phyloP scores from a whole-genome alignment of 257 asterid genomes.

The Solanum megistacrolobum region DNA sequence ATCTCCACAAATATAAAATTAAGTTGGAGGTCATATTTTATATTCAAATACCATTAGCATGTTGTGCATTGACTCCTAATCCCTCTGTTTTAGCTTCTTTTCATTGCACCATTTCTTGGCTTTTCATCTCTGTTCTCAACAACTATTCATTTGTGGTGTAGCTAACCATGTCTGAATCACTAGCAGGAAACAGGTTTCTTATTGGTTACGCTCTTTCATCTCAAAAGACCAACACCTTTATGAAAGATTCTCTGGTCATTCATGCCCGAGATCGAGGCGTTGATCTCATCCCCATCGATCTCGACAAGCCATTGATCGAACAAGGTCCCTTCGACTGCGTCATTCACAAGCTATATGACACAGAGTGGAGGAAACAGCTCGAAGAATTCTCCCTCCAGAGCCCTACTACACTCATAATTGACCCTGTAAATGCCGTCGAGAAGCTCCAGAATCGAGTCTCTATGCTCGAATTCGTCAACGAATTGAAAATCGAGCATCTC shows the following conservation, averaged over 20 bases:
- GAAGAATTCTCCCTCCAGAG: slow-evolving; percentile 13
- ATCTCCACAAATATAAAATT: too few species aligned
- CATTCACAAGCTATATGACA: slow-evolving; percentile 48
- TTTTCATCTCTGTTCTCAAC: background rate
- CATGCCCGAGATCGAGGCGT: slow-evolving; percentile 43
- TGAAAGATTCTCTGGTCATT: slow-evolving; percentile 45
- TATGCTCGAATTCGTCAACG: slow-evolving; percentile 56
- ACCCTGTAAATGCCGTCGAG: slow-evolving; percentile 35
- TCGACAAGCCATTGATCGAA: slow-evolving; percentile 35
- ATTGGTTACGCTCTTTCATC: slow-evolving; percentile 63
- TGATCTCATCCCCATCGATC: slow-evolving; percentile 41
- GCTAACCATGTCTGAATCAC: background rate
- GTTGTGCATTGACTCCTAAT: background rate
- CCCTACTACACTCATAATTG: slow-evolving; percentile 47
- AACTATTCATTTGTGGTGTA: background rate
- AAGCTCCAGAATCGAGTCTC: slow-evolving; percentile 60
- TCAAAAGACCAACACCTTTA: slow-evolving; percentile 47
- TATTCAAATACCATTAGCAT: background rate
- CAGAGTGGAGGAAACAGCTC: slow-evolving; percentile 48
- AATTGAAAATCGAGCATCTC: slow-evolving; percentile 17
- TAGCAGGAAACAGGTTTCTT: slow-evolving; percentile 17
- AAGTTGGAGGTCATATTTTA: background rate
- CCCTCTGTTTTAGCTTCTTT: background rate
- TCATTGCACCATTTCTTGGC: background rate
- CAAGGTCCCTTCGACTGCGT: slow-evolving; percentile 62